These are phyloP conservation scores for Babesia bigemina DNA, from an alignment of 169 alveolate genomes.

Conservation along the genomic window DNA sequence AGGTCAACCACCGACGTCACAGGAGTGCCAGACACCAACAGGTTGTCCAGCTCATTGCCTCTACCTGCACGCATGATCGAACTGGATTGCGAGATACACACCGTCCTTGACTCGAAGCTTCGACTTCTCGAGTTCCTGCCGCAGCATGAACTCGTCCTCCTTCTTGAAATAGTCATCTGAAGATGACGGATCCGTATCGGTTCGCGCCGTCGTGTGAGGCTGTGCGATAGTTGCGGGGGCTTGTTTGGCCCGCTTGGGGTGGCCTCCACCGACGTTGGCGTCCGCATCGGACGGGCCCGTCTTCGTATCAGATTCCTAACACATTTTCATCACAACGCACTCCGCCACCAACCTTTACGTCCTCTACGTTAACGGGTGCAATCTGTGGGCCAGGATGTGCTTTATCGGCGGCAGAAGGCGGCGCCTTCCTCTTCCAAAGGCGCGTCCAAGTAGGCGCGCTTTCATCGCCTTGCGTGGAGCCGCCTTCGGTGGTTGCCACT, in stretches of 20 bases:
- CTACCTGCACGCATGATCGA: constrained; percentile 33
- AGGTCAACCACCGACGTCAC: not conserved
- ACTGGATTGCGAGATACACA: not conserved
- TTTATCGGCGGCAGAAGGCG: not conserved
- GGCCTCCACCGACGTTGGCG: constrained; percentile 46
- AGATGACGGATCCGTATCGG: constrained; percentile 4
- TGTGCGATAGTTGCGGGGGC: constrained; percentile 53
- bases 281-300: no score
- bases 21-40: not conserved
- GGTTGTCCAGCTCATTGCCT: constrained; percentile 44
- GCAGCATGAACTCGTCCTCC: constrained; percentile 66
- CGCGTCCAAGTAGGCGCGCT: not conserved
- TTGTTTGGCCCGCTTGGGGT: constrained; percentile 62
- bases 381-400: not conserved
- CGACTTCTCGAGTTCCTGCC: constrained; percentile 68
- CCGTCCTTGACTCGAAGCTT: constrained; percentile 49
- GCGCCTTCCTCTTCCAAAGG: constrained; percentile 4
- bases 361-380: no score
- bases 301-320: no score
- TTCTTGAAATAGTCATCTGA: constrained; percentile 70
- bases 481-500: not conserved
- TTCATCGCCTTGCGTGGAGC: not conserved
- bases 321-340: no score
- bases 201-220: constrained; percentile 39
- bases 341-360: no score